These are phyloP conservation scores for Tremellales sp. DNA, from an alignment of 1,284 basidiomycete genomes.

Conservation along the genomic window DNA sequence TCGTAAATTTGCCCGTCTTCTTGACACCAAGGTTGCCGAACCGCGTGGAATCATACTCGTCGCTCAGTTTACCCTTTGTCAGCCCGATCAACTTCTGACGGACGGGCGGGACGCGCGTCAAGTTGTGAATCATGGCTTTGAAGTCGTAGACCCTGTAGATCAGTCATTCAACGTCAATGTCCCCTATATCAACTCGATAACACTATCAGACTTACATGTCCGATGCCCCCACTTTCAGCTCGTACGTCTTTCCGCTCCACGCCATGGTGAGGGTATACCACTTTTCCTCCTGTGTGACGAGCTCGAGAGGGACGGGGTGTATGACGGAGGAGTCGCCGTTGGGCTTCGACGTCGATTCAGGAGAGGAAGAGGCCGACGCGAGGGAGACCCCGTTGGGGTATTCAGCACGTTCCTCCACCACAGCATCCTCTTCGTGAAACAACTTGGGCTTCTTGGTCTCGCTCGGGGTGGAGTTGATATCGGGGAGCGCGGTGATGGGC, in stretches of 20 bases:
- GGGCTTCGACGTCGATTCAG: not conserved
- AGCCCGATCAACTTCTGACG: slow-evolving; percentile 86
- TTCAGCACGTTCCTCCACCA: not conserved
- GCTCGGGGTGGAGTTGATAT: slow-evolving; percentile 17
- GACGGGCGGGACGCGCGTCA: slow-evolving; percentile 77
- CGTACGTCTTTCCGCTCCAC: slow-evolving; percentile 39
- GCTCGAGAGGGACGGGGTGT: not conserved
- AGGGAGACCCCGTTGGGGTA: not conserved
- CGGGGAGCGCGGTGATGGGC: slow-evolving; percentile 14
- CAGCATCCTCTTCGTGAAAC: not conserved
- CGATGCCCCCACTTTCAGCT: slow-evolving; percentile 34
- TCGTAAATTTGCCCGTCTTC: slow-evolving; percentile 67
- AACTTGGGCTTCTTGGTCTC: slow-evolving; percentile 23
- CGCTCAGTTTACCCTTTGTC: slow-evolving; percentile 70
- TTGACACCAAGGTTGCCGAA: slow-evolving; percentile 54
- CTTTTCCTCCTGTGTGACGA: slow-evolving; percentile 18
- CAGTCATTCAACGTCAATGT: not conserved
- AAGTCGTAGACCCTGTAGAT: slow-evolving; percentile 43
- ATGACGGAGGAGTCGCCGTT: not conserved
- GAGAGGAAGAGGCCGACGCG: not conserved
- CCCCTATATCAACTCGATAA: not conserved
- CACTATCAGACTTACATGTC: slow-evolving; percentile 32
- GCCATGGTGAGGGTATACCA: slow-evolving; percentile 39
- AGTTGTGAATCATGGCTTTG: slow-evolving; percentile 54
- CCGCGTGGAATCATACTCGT: slow-evolving; percentile 57